Evolutionary conservation across 345 rosid species (phyloP), one percentile per base, ranked within the genome.

Genomic region (Salix dunnii): DNA sequence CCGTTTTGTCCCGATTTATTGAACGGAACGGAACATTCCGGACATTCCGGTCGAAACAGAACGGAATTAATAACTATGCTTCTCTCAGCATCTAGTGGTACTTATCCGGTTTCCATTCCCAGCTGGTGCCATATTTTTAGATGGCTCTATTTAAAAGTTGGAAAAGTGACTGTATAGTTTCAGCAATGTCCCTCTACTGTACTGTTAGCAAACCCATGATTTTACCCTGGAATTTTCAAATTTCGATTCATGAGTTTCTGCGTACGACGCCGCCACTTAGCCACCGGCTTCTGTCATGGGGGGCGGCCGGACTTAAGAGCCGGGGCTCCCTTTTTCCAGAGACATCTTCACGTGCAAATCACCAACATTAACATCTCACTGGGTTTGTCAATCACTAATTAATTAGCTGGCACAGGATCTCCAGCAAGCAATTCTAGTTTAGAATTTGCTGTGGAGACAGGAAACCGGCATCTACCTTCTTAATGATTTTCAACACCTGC

Each of bases 321-420:
- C 42, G 60, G 30, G 7, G 72, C 70, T 42, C 38, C 36, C 67
- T 5, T 49, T 42, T n/a, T 25, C 30, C 36, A 18, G 55, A 67
- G 62, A 46, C 51, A 36, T n/a, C 49, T 20, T 78, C 84, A 76
- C 74, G 72, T 79, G 85, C 74, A 60, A 35, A 18, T 62, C 75
- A 55, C 70, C 80, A 61, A 12, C 84, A 48, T 20, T 72, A 10
- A 55, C 23, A 35, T 35, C 68, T 30, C 20, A n/a, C 74, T 25
- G 77, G 42, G 48, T 72, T 53, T 73, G 81, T 76, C 75, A 49
- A 23, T 65, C 64, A 64, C 40, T 78, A 66, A 25, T 46, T 67
- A 35, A 46, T 72, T 71, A 74, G 79, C 55, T 75, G 82, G 78
- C 70, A 36, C 25, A 14, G 72, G n/a, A 67, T 68, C 85, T 62